Base-by-base conservation (phyloP, 345 rosid species). In the Lepidium didymum region DNA sequence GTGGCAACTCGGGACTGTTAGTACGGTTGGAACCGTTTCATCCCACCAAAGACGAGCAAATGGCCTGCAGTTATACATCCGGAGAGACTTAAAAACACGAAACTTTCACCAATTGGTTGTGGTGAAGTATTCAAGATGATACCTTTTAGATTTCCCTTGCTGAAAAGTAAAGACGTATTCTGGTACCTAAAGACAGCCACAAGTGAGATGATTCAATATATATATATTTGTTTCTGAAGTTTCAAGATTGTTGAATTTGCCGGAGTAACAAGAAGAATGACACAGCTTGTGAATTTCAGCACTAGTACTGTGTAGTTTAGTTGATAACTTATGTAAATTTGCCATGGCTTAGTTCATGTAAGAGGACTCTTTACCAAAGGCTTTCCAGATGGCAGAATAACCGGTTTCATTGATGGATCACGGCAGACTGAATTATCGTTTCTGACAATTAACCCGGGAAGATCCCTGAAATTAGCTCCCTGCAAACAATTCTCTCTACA, bases 1-100 rank as follows among this genome's bases (percentile, higher is more conserved):
- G 72, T 78, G 87, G 78, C 80, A 80, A 64, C 67, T 62, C 12
- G 96, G 90, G 51, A 31, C 69, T 49, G 97, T 90, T 45, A 90
- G 65, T 14, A 93, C 79, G 6, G 97, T 93, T 15, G 97, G 81
- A 78, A 90, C 87, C 2, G 96, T 90, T 69, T 93, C 97, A 53
- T 93, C 98, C 97, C 98, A 93, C 97, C 98, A 93, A 66, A 93
- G 73, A 74, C 97, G 87, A 5, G 75, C 96, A 78, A 84, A 93
- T 11, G 97, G 96, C 64, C 98, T 93, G 78, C 68, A 38, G 29
- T 6, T 43, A 8, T 16, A 41, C 63, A 68, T 31, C 21, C 36
- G 31, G 35, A 23, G 34, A 52, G 49, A 33, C 27, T 35, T 56
- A 46, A 8, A 10, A 19, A 27, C 44, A 18, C 47, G 36, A 2